A percentile compares a stretch with the other conserved stretches of the same genome.
Evolutionary conservation across 148 eudicot genomes (phyloP).

Genomic region (Cornus kousa): DNA sequence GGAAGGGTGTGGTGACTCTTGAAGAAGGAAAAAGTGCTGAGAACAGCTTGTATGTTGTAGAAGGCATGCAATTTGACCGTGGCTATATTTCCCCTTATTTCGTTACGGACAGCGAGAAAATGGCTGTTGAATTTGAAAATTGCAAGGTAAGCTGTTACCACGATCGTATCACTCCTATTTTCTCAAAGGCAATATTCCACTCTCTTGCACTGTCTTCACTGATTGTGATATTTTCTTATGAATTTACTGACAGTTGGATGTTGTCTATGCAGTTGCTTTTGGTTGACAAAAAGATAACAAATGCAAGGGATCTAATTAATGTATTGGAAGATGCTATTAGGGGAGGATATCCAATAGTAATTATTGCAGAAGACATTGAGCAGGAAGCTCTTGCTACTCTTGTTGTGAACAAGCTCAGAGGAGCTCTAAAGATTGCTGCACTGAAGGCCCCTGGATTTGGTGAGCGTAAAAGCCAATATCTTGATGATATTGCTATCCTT

Average conservation of each 20-base stretch:
- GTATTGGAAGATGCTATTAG: slow-evolving; percentile 68
- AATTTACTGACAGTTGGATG: slow-evolving; percentile 1
- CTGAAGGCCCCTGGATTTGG: slow-evolving; percentile 80
- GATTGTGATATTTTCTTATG: background rate
- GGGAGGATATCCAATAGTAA: slow-evolving; percentile 49
- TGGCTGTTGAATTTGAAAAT: slow-evolving; percentile 58
- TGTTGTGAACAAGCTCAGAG: slow-evolving; percentile 76
- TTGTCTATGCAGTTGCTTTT: slow-evolving; percentile 49
- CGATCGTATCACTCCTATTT: background rate
- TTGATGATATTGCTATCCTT: slow-evolving; percentile 70
- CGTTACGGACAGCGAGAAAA: slow-evolving; percentile 67
- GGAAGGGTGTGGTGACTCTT: slow-evolving; percentile 95
- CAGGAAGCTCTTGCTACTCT: slow-evolving; percentile 80
- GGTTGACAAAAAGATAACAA: slow-evolving; percentile 71
- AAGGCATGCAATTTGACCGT: slow-evolving; percentile 76
- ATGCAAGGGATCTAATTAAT: slow-evolving; percentile 58
- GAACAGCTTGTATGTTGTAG: slow-evolving; percentile 70
- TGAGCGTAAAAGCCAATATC: slow-evolving; percentile 59
- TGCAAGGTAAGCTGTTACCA: slow-evolving; percentile 50
- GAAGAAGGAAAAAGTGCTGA: slow-evolving; percentile 97
- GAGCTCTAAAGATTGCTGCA: slow-evolving; percentile 71
- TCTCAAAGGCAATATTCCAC: background rate
- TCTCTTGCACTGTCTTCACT: background rate
- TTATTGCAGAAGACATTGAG: slow-evolving; percentile 73
- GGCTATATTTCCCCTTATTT: slow-evolving; percentile 77